Percentiles rank a stretch among this genome's conserved stretches.
Evolutionary conservation across 306 rosid genomes (phyloP).

Genomic region (Vigna nakashimae): DNA sequence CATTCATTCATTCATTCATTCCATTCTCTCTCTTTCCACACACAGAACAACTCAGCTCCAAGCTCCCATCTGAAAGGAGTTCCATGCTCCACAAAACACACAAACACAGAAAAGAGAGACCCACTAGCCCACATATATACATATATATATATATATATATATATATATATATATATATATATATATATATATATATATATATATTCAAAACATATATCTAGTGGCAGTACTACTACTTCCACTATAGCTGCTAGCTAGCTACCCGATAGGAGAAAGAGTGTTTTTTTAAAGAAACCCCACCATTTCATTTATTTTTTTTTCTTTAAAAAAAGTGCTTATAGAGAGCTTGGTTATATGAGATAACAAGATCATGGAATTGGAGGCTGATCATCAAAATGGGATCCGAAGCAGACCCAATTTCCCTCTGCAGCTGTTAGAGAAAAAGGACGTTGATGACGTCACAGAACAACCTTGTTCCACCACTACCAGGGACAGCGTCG

Average conservation of each 20-base stretch:
- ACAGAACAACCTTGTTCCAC: constrained; percentile 54
- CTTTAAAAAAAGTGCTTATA: constrained; percentile 28
- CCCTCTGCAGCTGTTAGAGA: constrained; percentile 86
- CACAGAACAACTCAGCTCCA: constrained; percentile 62
- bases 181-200: neutral
- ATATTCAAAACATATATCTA: constrained; percentile 11
- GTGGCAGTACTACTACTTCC: constrained; percentile 39
- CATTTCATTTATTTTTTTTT: constrained; percentile 28
- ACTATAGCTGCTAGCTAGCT: constrained; percentile 36
- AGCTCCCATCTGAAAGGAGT: constrained; percentile 79
- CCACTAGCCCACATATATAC: constrained; percentile 65
- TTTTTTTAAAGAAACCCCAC: constrained; percentile 43
- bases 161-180: neutral
- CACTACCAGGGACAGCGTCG: constrained; percentile 33
- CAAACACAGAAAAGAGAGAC: constrained; percentile 62
- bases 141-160: neutral
- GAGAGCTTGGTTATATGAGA: constrained; percentile 44
- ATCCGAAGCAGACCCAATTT: constrained; percentile 84
- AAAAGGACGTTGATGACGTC: constrained; percentile 54
- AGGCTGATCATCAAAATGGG: constrained; percentile 73
- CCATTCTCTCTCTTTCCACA: neutral
- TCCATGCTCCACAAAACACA: constrained; percentile 68
- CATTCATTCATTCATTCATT: constrained; percentile 31
- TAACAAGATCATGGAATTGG: constrained; percentile 90
- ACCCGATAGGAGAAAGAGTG: constrained; percentile 17